These are phyloP conservation scores for Leptographium flavum DNA, from an alignment of 2,329 filamentous ascomycete genomes.

Conservation along the genomic window DNA sequence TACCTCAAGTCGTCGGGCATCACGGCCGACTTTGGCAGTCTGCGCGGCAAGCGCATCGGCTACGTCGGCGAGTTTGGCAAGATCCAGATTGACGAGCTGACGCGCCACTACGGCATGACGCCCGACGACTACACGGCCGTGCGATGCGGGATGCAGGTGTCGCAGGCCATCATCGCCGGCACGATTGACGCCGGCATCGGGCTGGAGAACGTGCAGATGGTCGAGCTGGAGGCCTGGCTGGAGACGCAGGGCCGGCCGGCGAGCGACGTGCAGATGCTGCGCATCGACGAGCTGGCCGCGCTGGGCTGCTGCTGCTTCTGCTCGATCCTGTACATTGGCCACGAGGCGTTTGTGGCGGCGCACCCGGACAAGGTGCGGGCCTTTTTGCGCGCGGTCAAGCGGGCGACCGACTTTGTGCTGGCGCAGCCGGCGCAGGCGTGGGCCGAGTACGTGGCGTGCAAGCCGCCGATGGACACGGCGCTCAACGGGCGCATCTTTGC, in stretches of 20 bases:
- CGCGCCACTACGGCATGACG: conserved; percentile 35
- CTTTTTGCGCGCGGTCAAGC: conserved; percentile 62
- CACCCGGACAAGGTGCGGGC: conserved; percentile 51
- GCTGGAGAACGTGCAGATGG: conserved; percentile 73
- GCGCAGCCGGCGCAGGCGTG: conserved; percentile 48
- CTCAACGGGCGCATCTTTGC: conserved; percentile 71
- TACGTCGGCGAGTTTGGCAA: conserved; percentile 73
- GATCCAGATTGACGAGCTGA: conserved; percentile 74
- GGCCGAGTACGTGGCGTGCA: conserved; percentile 56
- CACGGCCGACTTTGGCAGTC: conserved; percentile 58
- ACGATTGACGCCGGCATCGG: conserved; percentile 45
- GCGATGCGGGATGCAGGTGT: conserved; percentile 70
- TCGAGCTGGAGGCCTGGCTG: conserved; percentile 68
- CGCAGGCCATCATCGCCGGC: conserved; percentile 59
- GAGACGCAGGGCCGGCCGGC: conserved; percentile 44
- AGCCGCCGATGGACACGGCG: conserved; percentile 51
- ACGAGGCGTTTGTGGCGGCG: conserved; percentile 52
- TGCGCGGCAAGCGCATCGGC: conserved; percentile 34
- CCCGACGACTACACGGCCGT: conserved; percentile 59
- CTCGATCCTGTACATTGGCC: conserved; percentile 67
- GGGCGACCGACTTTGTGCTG: conserved; percentile 59
- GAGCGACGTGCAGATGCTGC: conserved; percentile 62
- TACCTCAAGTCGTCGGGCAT: conserved; percentile 64
- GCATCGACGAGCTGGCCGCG: conserved; percentile 67
- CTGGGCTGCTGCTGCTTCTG: conserved; percentile 78